Conservation (phyloP, 2,329 filamentous ascomycete species). For the Aspergillus sp. region DNA sequence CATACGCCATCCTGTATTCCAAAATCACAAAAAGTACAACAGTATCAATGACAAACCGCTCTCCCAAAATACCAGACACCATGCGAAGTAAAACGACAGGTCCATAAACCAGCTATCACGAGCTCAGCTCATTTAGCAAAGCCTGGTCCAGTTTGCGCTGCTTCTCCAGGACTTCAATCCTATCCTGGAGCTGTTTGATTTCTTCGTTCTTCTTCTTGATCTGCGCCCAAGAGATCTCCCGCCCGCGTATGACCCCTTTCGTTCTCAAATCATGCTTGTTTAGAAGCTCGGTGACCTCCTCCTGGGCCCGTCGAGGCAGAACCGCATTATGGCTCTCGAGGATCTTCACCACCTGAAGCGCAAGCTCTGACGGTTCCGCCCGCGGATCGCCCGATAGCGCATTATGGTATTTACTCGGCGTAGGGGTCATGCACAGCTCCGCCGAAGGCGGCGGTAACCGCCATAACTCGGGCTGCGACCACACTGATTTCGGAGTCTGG, state of each 20-base stretch:
- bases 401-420: constrained; percentile 30
- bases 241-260: constrained; percentile 62
- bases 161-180: constrained; percentile 59
- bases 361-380: constrained; percentile 22
- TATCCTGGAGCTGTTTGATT: constrained; percentile 64
- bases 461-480: constrained; percentile 8
- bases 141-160: constrained; percentile 55
- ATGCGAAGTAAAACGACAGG: not conserved
- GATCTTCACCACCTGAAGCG: constrained; percentile 28
- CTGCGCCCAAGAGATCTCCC: constrained; percentile 64
- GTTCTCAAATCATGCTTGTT: constrained; percentile 57
- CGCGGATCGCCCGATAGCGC: constrained; percentile 20
- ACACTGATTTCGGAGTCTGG: constrained; percentile 14
- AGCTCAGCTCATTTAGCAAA: constrained; percentile 42
- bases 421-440: constrained; percentile 34
- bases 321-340: constrained; percentile 36
- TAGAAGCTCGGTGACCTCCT: constrained; percentile 46
- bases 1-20: not conserved
- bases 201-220: constrained; percentile 65
- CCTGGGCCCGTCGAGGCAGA: constrained; percentile 33
- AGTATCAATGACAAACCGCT: too few species aligned
- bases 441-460: constrained; percentile 23
- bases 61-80: not conserved
- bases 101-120: constrained; percentile 12
- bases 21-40: not conserved